Conservation (phyloP, 768 basidiomycete species). For the Clavaria fumosa region DNA sequence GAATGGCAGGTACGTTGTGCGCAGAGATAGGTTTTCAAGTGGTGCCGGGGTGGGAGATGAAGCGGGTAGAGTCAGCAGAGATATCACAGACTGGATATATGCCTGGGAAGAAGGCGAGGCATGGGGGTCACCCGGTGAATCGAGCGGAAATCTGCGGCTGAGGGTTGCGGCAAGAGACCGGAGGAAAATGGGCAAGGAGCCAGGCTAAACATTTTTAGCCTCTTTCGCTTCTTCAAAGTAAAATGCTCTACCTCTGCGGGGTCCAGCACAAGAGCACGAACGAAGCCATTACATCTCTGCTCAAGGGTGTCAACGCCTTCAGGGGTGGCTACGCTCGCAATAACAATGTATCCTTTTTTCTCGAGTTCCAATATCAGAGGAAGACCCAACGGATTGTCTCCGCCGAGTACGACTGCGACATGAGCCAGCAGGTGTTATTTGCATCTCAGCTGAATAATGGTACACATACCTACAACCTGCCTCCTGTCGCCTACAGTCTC, state of each 20-base stretch:
- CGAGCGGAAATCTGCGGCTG: slow-evolving; percentile 70
- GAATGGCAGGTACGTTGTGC: slow-evolving; percentile 49
- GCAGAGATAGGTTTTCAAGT: slow-evolving; percentile 54
- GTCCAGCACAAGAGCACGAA: slow-evolving; percentile 70
- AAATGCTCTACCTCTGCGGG: slow-evolving; percentile 67
- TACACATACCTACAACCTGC: slow-evolving; percentile 51
- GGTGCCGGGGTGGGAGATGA: slow-evolving; percentile 32
- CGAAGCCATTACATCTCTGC: slow-evolving; percentile 50
- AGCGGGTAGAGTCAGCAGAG: slow-evolving; percentile 50
- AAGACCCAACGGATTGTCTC: slow-evolving; percentile 56
- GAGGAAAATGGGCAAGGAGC: slow-evolving; percentile 58
- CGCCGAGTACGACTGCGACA: slow-evolving; percentile 63
- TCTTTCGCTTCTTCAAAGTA: too few relatives aligned
- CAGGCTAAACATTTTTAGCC: too few relatives aligned
- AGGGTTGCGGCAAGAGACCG: slow-evolving; percentile 69
- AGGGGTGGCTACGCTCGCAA: slow-evolving; percentile 59
- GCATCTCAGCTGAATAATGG: slow-evolving; percentile 2
- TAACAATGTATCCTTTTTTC: slow-evolving; percentile 67
- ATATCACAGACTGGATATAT: slow-evolving; percentile 66
- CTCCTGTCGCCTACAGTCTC: slow-evolving; percentile 36
- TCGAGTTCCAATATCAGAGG: slow-evolving; percentile 63
- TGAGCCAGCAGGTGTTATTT: too few relatives aligned
- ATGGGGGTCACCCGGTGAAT: slow-evolving; percentile 67
- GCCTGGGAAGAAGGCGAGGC: slow-evolving; percentile 47
- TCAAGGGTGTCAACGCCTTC: slow-evolving; percentile 55